Evolutionary conservation across 305 asterid genomes (phyloP), one percentile per base, ranked within the genome.

Genomic region (Salvia sclarea): DNA sequence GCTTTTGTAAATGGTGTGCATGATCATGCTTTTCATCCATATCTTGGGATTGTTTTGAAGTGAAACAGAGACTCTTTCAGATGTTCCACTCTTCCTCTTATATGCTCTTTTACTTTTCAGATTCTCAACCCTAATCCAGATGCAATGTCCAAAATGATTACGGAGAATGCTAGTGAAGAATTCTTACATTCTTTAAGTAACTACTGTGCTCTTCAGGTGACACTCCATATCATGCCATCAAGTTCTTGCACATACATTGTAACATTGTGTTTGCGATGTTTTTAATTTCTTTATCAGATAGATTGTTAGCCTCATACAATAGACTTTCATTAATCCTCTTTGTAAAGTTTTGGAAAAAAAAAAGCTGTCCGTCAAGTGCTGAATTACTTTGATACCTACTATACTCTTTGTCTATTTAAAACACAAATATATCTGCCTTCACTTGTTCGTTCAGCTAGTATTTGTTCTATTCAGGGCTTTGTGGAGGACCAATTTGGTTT

Each of bases 401-500:
- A 6, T 55, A 2, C 61, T 25, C 20, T 54, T 14, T 18, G 48
- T 38, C 47, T 58, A 18, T 33, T 58, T 3, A 16, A 33, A 58
- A 18, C 2, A 41, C 12, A 55, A 11, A 56, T n/a, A 30, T n/a
- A 58, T n/a, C 16, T 33, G 45, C 10, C 40, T 43, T 73, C 48
- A 49, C 65, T 6, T 38, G 44, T 66, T 71, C 48, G 16, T 71
- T 63, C 45, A 45, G 40, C 61, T 64, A 4, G 35, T 16, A 64
- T 55, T 48, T 63, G n/a, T 74, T 65, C 61, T 61, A 62, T 63
- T 67, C 76, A 95, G 99, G 99, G 99, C 69, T 95, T 95, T 84
- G 98, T 95, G 28, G 99, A 95, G 82, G 99, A 95, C 76, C 99
- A 95, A 80, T 95, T 95, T 85, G 99, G 99, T 67, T 78, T 95